Base-by-base conservation (phyloP, 2,329 filamentous ascomycete genomes). In the Trichoderma sp. region DNA sequence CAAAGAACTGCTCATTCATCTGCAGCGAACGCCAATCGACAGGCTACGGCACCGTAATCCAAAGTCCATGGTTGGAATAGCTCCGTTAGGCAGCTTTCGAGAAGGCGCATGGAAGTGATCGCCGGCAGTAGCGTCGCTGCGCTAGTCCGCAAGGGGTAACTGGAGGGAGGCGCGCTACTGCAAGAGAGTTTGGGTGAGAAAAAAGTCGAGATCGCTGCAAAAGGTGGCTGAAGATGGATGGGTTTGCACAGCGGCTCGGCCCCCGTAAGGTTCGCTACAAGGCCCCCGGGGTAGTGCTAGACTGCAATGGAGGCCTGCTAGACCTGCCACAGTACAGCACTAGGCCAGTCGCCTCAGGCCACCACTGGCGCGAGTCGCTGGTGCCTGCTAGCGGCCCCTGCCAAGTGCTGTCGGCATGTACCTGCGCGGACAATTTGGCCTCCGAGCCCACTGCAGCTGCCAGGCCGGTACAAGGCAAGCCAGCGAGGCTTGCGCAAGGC, bases 31-130 rank as follows among this genome's bases (percentile, higher is more conserved):
- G 52, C 3, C 7, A n/a, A 62, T 47, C 7, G 40, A 16, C 43
- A 56, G 49, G 56, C 56, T 64, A 64, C 61, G 61, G 49, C 33
- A 40, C 21, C 56, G 27, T 29, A 43, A 64, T 56, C 55, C 49
- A 29, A 24, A 55, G 13, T 14, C 33, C 37, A 6, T n/a, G 40
- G 19, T 52, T 58, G 64, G 64, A 21, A 59, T 67, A 59, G 64
- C 64, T 57, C 68, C 40, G 27, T 61, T 61, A 57, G 64, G 68
- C 57, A 70, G 49, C 64, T 53, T 70, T 70, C 68, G 56, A 70
- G 68, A 70, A 70, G 68, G 61, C 61, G 33, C 35, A 27, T 65
- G n/a, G 68, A 69, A 65, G 55, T 59, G 59, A 65, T 68, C 58
- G 59, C 55, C 59, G 68, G 60, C 68, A 61, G 33, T 64, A 58